phyloP scores from a whole-genome alignment of 208 protist genomes.

The Entamoeba dispar region DNA sequence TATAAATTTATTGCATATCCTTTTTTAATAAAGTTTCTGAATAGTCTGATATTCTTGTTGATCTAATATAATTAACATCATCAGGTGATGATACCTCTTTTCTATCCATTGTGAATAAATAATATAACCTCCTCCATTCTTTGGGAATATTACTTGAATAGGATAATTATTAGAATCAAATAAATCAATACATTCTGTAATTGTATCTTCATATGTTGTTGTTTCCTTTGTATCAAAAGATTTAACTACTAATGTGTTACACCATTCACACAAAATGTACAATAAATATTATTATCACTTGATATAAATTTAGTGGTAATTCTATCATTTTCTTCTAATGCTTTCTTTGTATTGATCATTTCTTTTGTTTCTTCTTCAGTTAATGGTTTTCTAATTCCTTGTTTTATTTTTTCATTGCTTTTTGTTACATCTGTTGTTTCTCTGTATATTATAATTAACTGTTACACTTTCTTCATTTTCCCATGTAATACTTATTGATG shows the following conservation, averaged over 20 bases:
- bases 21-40: neutral
- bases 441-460: too few species aligned
- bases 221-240: neutral
- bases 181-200: neutral
- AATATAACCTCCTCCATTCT: neutral
- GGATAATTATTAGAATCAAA: neutral
- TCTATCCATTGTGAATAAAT: neutral
- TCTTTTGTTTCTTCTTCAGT: neutral
- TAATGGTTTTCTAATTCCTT: neutral
- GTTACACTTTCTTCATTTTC: neutral
- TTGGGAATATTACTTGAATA: neutral
- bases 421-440: neutral
- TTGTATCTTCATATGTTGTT: neutral
- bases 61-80: neutral
- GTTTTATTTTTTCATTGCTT: neutral
- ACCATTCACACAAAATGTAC: neutral
- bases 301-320: neutral
- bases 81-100: too few species aligned
- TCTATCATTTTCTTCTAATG: neutral
- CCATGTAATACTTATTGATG: too few species aligned
- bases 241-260: neutral
- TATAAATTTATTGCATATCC: neutral
- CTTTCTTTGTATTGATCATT: neutral
- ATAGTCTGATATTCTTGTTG: neutral
- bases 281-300: neutral